Conservation (phyloP, 345 rosid genomes). For the Acer saccharum region DNA sequence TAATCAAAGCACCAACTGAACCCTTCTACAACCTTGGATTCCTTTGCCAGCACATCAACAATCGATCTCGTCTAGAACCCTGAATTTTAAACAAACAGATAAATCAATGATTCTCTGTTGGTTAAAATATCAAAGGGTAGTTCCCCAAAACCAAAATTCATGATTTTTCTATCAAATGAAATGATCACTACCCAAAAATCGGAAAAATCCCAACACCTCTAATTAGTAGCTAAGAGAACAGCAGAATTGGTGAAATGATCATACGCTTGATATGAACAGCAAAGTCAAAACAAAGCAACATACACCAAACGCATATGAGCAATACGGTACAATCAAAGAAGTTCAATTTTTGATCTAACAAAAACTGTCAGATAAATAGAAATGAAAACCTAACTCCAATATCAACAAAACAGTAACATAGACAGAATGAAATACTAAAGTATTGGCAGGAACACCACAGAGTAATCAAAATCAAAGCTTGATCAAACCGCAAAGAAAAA, state of each 20-base stretch:
- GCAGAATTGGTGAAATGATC: background rate
- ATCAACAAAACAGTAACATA: background rate
- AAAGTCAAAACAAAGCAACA: background rate
- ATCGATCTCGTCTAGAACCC: background rate
- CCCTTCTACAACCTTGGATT: background rate
- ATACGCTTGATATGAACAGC: background rate
- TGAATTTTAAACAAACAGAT: constrained; percentile 2
- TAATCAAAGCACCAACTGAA: background rate
- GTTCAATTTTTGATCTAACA: background rate
- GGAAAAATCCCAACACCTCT: constrained; percentile 3
- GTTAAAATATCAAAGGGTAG: constrained; percentile 8
- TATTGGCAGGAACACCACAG: background rate
- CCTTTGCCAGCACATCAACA: background rate
- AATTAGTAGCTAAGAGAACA: background rate
- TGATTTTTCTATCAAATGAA: constrained; percentile 1
- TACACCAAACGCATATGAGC: background rate
- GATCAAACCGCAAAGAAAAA: background rate
- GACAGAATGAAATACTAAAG: background rate
- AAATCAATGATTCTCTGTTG: background rate
- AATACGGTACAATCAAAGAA: background rate
- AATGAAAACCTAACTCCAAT: background rate
- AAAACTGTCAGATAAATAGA: background rate
- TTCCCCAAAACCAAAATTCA: constrained; percentile 17
- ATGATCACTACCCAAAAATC: background rate
- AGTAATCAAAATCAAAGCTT: background rate